Evolutionary conservation across 345 rosid species (phyloP).

Genomic region (Eucalyptus polyanthemos): DNA sequence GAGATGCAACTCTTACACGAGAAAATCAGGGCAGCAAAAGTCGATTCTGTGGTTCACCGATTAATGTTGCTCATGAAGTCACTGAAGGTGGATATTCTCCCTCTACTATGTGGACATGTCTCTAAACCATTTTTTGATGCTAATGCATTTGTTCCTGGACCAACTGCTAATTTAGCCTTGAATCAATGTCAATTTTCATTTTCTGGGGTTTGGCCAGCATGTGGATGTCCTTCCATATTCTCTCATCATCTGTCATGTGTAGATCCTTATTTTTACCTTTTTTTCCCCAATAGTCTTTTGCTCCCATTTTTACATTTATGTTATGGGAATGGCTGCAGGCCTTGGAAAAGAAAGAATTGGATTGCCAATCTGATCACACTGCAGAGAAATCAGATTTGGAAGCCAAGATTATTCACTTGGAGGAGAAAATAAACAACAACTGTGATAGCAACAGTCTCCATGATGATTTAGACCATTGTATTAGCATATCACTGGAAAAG

Average conservation of each 20-base stretch:
- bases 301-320: not conserved
- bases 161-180: not conserved
- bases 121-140: not conserved
- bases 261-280: not conserved
- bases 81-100: conserved; percentile 22
- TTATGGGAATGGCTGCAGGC: conserved; percentile 12
- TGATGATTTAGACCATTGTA: conserved; percentile 21
- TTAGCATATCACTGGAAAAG: conserved; percentile 22
- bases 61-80: conserved; percentile 28
- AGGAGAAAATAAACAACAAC: conserved; percentile 23
- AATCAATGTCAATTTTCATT: not conserved
- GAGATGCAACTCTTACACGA: conserved; percentile 25
- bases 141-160: not conserved
- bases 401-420: conserved; percentile 27
- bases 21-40: conserved; percentile 14
- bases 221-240: not conserved
- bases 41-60: conserved; percentile 20
- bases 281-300: not conserved
- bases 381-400: conserved; percentile 31
- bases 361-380: conserved; percentile 16
- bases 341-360: conserved; percentile 36
- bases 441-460: conserved; percentile 10
- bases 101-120: not conserved
- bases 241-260: not conserved
- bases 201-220: not conserved